Evolutionary conservation across 148 eudicot species (phyloP), one percentile per base, ranked within the genome.

Genomic region (Talinum fruticosum): DNA sequence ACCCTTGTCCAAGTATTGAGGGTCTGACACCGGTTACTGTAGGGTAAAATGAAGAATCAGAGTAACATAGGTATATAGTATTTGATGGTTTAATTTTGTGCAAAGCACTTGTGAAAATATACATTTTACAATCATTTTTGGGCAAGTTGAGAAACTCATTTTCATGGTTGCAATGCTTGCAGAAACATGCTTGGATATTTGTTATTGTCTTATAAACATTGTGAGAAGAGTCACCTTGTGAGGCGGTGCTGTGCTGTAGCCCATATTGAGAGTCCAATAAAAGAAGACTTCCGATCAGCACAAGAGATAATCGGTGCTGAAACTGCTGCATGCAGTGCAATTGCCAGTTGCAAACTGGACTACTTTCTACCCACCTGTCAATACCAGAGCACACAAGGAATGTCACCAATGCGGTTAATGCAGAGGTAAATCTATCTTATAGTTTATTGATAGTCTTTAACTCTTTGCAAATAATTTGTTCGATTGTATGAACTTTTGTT

Each of bases 171-270:
- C 23, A 12, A 26, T 78, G 45, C 75, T 80, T 72, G 85, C 92
- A 94, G 98, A 85, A 90, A 89, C 83, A 86, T 91, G 82, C 94
- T 95, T 57, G 88, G 92, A 71, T 86, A 89, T 86, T 80, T 95
- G 35, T 86, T 92, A 78, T 77, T 90, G 66, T 89, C 83, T 34
- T 77, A 87, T 78, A 83, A 84, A 81, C 91, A 83, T 75, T 82
- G 92, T 89, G 85, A 86, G 57, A 84, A 83, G 66, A 32, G 77
- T 78, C 91, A 83, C 75, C 74, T 84, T 77, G 82, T 94, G 35
- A 85, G 83, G 77, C 84, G 91, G 81, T 88, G 93, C 77, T 85
- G 83, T 49, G 59, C 75, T 69, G 81, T 90, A 37, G 76, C 74
- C 66, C 83, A 79, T 75, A 74, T 79, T 64, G 84, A 84, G 61